Conservation (phyloP, 306 rosid genomes). For the Albizia julibrissin region DNA sequence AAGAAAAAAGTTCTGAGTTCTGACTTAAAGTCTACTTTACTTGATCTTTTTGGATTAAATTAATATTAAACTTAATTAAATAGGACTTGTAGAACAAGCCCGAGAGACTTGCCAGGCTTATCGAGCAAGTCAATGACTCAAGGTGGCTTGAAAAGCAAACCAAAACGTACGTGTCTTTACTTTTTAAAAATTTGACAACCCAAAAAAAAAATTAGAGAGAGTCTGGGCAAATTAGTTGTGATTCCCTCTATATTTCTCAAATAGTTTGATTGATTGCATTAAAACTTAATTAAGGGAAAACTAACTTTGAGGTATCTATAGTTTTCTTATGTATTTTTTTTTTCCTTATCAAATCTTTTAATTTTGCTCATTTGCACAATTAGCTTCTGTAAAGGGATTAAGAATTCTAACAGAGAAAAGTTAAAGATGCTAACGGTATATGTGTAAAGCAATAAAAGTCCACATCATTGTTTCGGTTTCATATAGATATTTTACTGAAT, state of each 20-base stretch:
- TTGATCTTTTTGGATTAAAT: not conserved
- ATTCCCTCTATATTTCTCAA: not conserved
- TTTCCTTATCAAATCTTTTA: too few species aligned
- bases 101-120: not conserved
- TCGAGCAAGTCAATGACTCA: not conserved
- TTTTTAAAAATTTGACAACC: too few species aligned
- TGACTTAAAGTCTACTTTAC: not conserved
- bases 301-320: too few species aligned
- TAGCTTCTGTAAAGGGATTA: too few species aligned
- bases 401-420: too few species aligned
- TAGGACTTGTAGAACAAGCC: not conserved
- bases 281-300: not conserved
- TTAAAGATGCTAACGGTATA: too few species aligned
- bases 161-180: not conserved
- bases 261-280: not conserved
- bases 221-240: not conserved
- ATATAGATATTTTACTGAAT: accelerated
- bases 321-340: too few species aligned
- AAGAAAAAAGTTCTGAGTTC: not conserved
- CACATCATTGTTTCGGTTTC: too few species aligned
- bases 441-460: too few species aligned
- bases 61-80: not conserved
- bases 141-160: not conserved
- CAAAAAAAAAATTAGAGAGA: too few species aligned
- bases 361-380: too few species aligned